Evolutionary conservation across 805 yeast genomes (phyloP), one percentile per base, ranked within the genome.

Genomic region (Wickerhamiella australiensis): DNA sequence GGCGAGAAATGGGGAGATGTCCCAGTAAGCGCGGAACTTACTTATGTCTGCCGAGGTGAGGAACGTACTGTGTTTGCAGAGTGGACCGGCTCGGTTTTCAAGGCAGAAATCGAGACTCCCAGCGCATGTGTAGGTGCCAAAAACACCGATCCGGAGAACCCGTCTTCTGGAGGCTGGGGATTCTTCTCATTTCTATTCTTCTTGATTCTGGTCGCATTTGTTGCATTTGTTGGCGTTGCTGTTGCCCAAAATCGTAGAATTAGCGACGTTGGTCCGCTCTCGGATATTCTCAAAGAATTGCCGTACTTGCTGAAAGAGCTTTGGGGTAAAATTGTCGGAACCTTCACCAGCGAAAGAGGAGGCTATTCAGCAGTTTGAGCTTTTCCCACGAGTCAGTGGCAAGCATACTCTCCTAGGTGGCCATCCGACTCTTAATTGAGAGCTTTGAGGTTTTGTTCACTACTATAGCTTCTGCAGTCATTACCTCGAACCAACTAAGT

Each of bases 351-450:
- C 20, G 68, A 75, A 42, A 75, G 95, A 62, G 94, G 94, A 23
- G 97, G 95, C 17, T 90, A 92, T 64, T 80, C 94, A 61, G 97
- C 96, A 31, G 94, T 92, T 9, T 88, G 70, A 47, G 23, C 8
- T 13, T 11, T 29, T n/a, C 5, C 13, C 13, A 4, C 13, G 13
- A 29, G 5, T 3, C 13, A 29, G 33, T 6, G 33, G 3, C 13
- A 13, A 36, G 40, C 23, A 17, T 6, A n/a, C 33, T 5, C n/a
- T n/a, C n/a, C n/a, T n/a, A n/a, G n/a, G n/a, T n/a, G n/a, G n/a
- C n/a, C n/a, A n/a, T n/a, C n/a, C n/a, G n/a, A n/a, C n/a, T n/a
- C n/a, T n/a, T n/a, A n/a, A n/a, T n/a, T n/a, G n/a, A n/a, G n/a
- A n/a, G n/a, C n/a, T n/a, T n/a, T n/a, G n/a, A n/a, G n/a, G n/a